Percentiles rank a stretch among this genome's conserved stretches.
These are phyloP conservation scores for Neocucurbitaria cava DNA, from an alignment of 2,329 filamentous ascomycete species.

Conservation along the genomic window DNA sequence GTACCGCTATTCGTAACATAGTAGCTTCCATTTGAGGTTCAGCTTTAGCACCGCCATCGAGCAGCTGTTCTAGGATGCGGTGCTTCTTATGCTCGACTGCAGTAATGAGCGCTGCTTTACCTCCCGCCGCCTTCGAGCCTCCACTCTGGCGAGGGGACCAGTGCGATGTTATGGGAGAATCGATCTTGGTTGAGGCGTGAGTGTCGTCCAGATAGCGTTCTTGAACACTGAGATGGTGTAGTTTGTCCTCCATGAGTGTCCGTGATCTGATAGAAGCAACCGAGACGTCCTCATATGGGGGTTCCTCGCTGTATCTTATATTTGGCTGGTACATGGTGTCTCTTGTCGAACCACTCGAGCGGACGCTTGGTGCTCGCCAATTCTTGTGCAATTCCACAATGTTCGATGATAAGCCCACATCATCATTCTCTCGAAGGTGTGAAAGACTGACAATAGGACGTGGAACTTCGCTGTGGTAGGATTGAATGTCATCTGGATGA, in stretches of 20 bases:
- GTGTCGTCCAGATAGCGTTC: constrained; percentile 34
- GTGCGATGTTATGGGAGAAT: constrained; percentile 21
- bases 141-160: constrained; percentile 31
- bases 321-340: constrained; percentile 36
- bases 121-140: constrained; percentile 37
- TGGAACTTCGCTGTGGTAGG: constrained; percentile 14
- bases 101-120: constrained; percentile 54
- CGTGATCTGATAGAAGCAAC: constrained; percentile 30
- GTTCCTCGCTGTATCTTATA: constrained; percentile 27
- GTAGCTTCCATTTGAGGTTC: constrained; percentile 38
- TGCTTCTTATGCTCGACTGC: constrained; percentile 70
- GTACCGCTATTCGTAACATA: constrained; percentile 39
- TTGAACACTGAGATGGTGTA: constrained; percentile 31
- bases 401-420: constrained; percentile 21
- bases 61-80: constrained; percentile 55
- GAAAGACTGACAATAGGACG: constrained; percentile 17
- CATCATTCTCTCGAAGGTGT: constrained; percentile 23
- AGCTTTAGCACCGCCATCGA: constrained; percentile 40
- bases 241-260: constrained; percentile 30
- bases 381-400: constrained; percentile 35
- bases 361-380: constrained; percentile 39
- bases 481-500: constrained; percentile 16
- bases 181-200: constrained; percentile 21
- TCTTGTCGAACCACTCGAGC: constrained; percentile 35
- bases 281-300: constrained; percentile 30